Evolutionary conservation across 352 stramenopile genomes (phyloP), one percentile per base, ranked within the genome.

Genomic region (Phytophthora constricta): DNA sequence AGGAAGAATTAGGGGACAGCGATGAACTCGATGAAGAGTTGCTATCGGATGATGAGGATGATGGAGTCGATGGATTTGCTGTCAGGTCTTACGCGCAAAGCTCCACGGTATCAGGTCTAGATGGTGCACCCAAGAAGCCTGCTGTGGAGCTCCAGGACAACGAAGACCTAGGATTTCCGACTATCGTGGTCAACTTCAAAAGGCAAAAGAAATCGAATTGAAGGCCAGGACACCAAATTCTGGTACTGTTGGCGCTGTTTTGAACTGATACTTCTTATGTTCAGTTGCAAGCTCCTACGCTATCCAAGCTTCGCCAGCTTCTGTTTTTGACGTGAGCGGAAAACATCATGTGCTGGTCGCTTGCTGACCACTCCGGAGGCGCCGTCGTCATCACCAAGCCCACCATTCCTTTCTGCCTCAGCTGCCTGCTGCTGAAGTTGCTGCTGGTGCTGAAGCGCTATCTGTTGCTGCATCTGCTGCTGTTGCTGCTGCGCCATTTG

Each of bases 291-390:
- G 4, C 9, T 16, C 26, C 34, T 60, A 45, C 26, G 57, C 48
- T 83, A 94, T 62, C 66, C 79, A 25, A 91, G 70, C 65, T 96
- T 96, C 9, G 88, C 84, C 27, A 96, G 69, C 58, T 94, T 94
- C 58, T 92, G 88, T 64, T 96, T 86, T 61, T 96, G 88, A 65
- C 88, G 87, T 10, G 84, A 83, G 23, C 88, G 88, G 62, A 96
- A 96, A 11, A 96, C 84, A 52, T 96, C 88, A 61, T 96, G 88
- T 10, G 87, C 79, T 28, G 88, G 88, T 37, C 88, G 84, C 65
- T 96, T 96, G 76, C 82, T 91, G 26, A 88, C 76, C 14, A 96
- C 81, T 52, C 75, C 82, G 4, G 78, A 74, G 20, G 62, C 74
- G 17, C 65, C 70, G 13, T 73, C 76, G 50, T 91, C 78, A 45